Base-by-base conservation (phyloP, 306 rosid genomes). In the Abrus precatorius region DNA sequence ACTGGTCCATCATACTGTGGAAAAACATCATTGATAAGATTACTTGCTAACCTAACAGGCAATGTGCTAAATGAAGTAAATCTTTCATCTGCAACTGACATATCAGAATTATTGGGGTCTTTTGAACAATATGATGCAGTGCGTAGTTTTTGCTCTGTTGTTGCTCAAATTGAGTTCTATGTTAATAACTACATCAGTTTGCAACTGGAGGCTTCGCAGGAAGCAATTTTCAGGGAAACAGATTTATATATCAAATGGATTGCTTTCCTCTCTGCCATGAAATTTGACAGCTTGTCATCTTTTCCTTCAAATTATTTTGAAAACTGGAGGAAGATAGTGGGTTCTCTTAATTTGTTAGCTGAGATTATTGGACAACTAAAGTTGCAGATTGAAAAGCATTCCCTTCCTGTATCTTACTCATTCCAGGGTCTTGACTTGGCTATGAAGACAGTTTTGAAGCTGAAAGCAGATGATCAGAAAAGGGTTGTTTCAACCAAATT, bases 31-130 rank as follows among this genome's bases (percentile, higher is more conserved):
- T 83, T 91, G 89, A 80, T 91, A 79, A 88, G 97, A 84, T 84
- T 88, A 79, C 93, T 95, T 44, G 95, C 98, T 32, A 88, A 88
- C 85, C 97, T 95, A 75, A 90, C 97, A 6, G 97, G 99, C 47
- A 91, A 91, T 72, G 90, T 89, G 41, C 86, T 95, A 29, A 90
- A 93, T 83, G 97, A 95, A 84, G 57, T 93, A 49, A 94, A 91
- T 87, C 97, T 95, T 73, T 95, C 99, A 43, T 85, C 98, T 63
- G 97, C 95, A 11, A 93, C 99, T 50, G 99, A 95, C 83, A 95
- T 93, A 65, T 95, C 96, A 69, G 99, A 95, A 80, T 82, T 95
- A 69, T 92, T 95, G 66, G 99, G 99, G 57, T 93, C 96, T 84
- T 95, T 95, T 82, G 97, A 95, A 87, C 99, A 95, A 80, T 93